Conservation (phyloP, 257 asterid species). For the Solanum medicagineum region DNA sequence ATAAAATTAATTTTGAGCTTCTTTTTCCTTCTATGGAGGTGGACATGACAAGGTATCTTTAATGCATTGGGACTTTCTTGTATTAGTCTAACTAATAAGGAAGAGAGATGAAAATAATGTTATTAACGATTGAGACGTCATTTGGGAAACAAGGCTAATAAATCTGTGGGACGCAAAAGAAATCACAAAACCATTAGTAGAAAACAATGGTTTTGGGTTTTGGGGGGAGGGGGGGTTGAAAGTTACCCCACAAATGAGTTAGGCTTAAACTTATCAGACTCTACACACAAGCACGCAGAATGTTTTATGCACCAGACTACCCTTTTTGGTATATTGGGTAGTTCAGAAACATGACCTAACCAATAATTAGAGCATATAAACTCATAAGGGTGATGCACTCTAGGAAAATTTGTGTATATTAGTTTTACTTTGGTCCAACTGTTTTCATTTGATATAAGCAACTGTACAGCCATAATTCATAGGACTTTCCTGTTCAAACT, state of each 20-base stretch:
- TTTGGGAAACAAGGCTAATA: background rate
- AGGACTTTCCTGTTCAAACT: constrained; percentile 82
- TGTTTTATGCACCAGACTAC: background rate
- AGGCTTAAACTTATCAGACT: background rate
- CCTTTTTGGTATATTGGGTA: background rate
- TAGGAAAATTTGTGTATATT: background rate
- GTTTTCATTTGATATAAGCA: constrained; percentile 61
- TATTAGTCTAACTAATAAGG: background rate
- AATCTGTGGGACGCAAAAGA: background rate
- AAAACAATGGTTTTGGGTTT: background rate
- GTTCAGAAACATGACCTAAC: background rate
- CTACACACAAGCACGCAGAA: background rate
- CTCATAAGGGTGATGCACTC: background rate
- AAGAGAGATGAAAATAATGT: background rate
- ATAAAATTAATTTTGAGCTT: background rate
- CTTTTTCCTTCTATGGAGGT: background rate
- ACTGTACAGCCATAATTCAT: constrained; percentile 80
- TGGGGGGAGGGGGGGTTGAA: background rate
- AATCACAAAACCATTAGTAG: background rate
- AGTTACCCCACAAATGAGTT: background rate
- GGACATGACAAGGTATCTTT: background rate
- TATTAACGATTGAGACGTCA: background rate
- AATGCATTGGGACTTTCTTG: background rate
- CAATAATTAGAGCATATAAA: background rate
- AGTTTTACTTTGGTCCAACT: background rate